Percentiles rank a stretch among this genome's conserved stretches.
phyloP scores from a whole-genome alignment of 2,329 filamentous ascomycete genomes.

The Aspergillus sp. region DNA sequence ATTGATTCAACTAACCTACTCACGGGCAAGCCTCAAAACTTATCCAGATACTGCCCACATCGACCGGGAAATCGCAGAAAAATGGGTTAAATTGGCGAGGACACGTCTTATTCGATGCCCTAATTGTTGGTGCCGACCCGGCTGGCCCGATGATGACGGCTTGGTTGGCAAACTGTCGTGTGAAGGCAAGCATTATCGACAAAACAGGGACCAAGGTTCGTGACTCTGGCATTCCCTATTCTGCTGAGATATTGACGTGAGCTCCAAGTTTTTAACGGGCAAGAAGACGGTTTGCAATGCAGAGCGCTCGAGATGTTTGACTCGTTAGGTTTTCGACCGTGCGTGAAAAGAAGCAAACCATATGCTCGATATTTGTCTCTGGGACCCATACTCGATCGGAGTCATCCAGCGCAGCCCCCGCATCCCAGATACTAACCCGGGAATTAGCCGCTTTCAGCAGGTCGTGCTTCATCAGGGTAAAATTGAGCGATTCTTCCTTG shows the following conservation, averaged over 20 bases:
- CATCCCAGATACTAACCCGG: slow-evolving; percentile 66
- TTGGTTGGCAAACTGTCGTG: slow-evolving; percentile 54
- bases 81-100: background rate
- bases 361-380: slow-evolving; percentile 66
- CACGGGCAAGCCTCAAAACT: background rate
- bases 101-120: slow-evolving; percentile 5
- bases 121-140: slow-evolving; percentile 57
- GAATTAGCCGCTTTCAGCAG: slow-evolving; percentile 67
- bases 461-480: slow-evolving; percentile 73
- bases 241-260: background rate
- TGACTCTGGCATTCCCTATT: background rate
- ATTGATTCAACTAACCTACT: background rate
- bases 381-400: slow-evolving; percentile 65
- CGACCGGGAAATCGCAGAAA: background rate
- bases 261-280: slow-evolving; percentile 28
- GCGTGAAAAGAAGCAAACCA: slow-evolving; percentile 70
- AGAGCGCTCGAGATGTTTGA: slow-evolving; percentile 61
- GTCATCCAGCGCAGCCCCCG: slow-evolving; percentile 62
- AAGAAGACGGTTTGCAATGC: slow-evolving; percentile 25
- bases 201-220: slow-evolving; percentile 44
- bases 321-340: slow-evolving; percentile 69
- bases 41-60: too few species aligned
- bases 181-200: slow-evolving; percentile 55
- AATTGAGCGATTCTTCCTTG: slow-evolving; percentile 69
- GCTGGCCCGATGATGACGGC: slow-evolving; percentile 54